Evolutionary conservation across 257 asterid genomes (phyloP).

Genomic region (Galeopsis tetrahit): DNA sequence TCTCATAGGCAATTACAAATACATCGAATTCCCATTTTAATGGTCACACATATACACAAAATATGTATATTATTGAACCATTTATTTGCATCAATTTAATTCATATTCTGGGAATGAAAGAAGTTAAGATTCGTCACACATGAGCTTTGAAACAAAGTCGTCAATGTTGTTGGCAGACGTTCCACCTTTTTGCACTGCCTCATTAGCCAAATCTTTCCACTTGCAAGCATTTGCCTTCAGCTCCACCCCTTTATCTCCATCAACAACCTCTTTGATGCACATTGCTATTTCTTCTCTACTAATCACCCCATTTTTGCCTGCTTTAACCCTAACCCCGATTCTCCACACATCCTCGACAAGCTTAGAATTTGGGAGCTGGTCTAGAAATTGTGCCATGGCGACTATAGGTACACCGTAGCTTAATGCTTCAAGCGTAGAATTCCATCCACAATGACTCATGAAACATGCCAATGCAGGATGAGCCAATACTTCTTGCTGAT

Average conservation of each 20-base stretch:
- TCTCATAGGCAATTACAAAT: neutral
- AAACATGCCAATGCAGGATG: slow-evolving; percentile 47
- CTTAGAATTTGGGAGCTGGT: slow-evolving; percentile 41
- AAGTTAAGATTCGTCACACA: neutral
- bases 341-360: slow-evolving; percentile 47
- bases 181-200: slow-evolving; percentile 47
- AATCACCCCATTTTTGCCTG: slow-evolving; percentile 25
- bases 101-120: neutral
- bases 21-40: neutral
- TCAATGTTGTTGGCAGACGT: slow-evolving; percentile 41
- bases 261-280: slow-evolving; percentile 29
- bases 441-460: slow-evolving; percentile 55
- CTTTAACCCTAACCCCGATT: slow-evolving; percentile 37
- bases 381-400: slow-evolving; percentile 43
- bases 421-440: slow-evolving; percentile 45
- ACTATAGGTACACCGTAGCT: slow-evolving; percentile 42
- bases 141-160: slow-evolving; percentile 37
- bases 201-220: slow-evolving; percentile 39
- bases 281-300: slow-evolving; percentile 39
- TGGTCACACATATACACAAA: neutral
- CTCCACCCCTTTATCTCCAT: slow-evolving; percentile 33
- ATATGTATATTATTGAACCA: neutral
- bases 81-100: neutral
- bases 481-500: slow-evolving; percentile 46
- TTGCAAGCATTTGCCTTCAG: slow-evolving; percentile 31